Evolutionary conservation across 495 filamentous ascomycete species (phyloP).

Genomic region (Usnea hakonensis): DNA sequence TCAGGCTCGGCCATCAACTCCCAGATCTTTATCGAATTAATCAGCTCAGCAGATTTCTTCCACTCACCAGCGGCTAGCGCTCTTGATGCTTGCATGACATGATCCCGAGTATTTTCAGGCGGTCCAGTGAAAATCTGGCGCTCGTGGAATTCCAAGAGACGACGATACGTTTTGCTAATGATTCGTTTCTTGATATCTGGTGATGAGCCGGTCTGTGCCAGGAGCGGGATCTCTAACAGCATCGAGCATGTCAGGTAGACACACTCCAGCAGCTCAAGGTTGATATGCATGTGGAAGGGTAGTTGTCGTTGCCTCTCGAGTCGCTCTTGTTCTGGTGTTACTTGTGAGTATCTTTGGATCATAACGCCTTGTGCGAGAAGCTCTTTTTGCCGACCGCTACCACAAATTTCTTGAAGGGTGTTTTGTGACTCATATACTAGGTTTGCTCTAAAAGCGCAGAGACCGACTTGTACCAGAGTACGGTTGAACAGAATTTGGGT

Average conservation of each 20-base stretch:
- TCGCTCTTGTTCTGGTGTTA: conserved; percentile 94
- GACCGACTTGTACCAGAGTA: conserved; percentile 92
- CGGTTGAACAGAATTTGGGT: conserved; percentile 99
- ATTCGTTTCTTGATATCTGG: conserved; percentile 95
- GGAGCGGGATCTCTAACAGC: conserved; percentile 94
- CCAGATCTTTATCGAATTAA: conserved; percentile 98
- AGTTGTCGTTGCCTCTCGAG: conserved; percentile 93
- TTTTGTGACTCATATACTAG: conserved; percentile 96
- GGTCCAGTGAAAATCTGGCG: conserved; percentile 98
- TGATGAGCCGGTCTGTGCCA: conserved; percentile 91
- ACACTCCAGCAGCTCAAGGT: conserved; percentile 94
- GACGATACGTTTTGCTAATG: conserved; percentile 99
- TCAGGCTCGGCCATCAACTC: conserved; percentile 81
- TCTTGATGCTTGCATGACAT: conserved; percentile 98
- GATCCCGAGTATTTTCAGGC: conserved; percentile 95
- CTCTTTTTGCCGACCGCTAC: conserved; percentile 94
- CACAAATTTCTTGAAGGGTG: conserved; percentile 94
- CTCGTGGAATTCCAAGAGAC: conserved; percentile 99
- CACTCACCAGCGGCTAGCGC: conserved; percentile 93
- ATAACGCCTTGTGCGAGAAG: conserved; percentile 95
- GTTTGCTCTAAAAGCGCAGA: conserved; percentile 95
- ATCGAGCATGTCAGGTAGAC: conserved; percentile 98
- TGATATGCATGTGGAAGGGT: conserved; percentile 99
- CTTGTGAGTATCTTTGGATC: conserved; percentile 90
- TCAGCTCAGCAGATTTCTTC: conserved; percentile 89